Percentiles rank a stretch among this genome's conserved stretches.
These are phyloP conservation scores for Friedmanniomyces simplex DNA, from an alignment of 495 filamentous ascomycete genomes.

Conservation along the genomic window DNA sequence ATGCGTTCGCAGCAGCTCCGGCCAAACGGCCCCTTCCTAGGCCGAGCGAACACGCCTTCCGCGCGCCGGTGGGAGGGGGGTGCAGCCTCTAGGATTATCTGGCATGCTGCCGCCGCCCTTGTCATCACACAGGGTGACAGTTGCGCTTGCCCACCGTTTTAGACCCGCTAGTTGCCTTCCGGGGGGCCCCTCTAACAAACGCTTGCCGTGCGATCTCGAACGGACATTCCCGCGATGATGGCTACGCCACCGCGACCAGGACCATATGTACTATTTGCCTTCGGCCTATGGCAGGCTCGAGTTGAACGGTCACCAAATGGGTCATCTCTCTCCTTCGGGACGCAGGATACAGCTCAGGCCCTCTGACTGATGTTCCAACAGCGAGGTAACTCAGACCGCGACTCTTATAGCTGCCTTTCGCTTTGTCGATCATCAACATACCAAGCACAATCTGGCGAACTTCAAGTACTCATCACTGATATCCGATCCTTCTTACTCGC, in stretches of 20 bases:
- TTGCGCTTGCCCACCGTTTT: neutral
- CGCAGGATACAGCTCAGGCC: too few species aligned
- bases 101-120: neutral
- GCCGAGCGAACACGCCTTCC: neutral
- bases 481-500: neutral
- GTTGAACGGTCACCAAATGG: neutral
- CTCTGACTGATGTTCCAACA: neutral
- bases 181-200: neutral
- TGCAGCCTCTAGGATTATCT: neutral
- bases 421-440: neutral
- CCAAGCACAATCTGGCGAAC: neutral
- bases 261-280: neutral
- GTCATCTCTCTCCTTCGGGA: neutral
- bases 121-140: neutral
- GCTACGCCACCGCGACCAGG: conserved; percentile 9
- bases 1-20: too few species aligned
- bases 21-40: too few species aligned
- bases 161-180: neutral
- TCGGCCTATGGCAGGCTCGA: conserved; percentile 4
- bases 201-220: neutral
- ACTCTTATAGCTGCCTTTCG: neutral
- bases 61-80: too few species aligned
- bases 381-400: neutral
- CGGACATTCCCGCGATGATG: neutral
- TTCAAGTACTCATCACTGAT: neutral